A percentile compares a stretch with the other conserved stretches of the same genome.
These are phyloP conservation scores for Aspergillus floridensis DNA, from an alignment of 2,329 filamentous ascomycete genomes.

Conservation along the genomic window DNA sequence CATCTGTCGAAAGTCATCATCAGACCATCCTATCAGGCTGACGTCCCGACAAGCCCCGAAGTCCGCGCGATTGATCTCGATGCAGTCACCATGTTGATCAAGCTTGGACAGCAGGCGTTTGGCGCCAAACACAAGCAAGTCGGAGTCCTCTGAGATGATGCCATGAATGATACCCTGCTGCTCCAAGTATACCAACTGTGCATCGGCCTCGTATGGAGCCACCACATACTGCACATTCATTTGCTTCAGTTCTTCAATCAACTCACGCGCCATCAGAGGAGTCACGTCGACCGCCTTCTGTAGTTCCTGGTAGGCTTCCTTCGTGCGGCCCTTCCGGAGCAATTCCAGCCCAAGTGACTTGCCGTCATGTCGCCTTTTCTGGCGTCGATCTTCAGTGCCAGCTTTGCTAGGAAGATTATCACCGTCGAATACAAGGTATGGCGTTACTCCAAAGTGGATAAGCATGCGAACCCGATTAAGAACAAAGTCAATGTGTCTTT, in stretches of 20 bases:
- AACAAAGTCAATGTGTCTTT: conserved; percentile 82
- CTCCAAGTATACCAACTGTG: conserved; percentile 94
- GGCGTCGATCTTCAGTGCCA: conserved; percentile 74
- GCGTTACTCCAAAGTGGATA: conserved; percentile 87
- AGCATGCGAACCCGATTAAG: conserved; percentile 93
- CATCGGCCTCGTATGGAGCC: conserved; percentile 94
- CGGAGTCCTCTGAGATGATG: conserved; percentile 94
- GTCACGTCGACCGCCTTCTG: conserved; percentile 96
- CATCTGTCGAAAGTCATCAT: conserved; percentile 89
- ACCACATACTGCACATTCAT: conserved; percentile 81
- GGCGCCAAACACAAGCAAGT: conserved; percentile 91
- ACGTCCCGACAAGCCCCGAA: conserved; percentile 87
- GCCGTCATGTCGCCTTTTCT: conserved; percentile 72
- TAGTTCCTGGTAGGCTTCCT: conserved; percentile 79
- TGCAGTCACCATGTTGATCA: conserved; percentile 86
- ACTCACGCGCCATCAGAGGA: conserved; percentile 85
- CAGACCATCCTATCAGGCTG: conserved; percentile 86
- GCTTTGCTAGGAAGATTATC: conserved; percentile 94
- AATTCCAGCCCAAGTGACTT: conserved; percentile 74
- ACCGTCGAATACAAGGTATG: conserved; percentile 94
- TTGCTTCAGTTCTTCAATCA: conserved; percentile 89
- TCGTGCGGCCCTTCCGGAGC: conserved; percentile 73
- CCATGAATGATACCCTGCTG: conserved; percentile 77
- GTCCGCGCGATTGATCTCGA: conserved; percentile 85
- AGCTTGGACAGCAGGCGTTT: conserved; percentile 89